Conservation (phyloP, 768 basidiomycete species). For the Candolleomyces eurysporus region DNA sequence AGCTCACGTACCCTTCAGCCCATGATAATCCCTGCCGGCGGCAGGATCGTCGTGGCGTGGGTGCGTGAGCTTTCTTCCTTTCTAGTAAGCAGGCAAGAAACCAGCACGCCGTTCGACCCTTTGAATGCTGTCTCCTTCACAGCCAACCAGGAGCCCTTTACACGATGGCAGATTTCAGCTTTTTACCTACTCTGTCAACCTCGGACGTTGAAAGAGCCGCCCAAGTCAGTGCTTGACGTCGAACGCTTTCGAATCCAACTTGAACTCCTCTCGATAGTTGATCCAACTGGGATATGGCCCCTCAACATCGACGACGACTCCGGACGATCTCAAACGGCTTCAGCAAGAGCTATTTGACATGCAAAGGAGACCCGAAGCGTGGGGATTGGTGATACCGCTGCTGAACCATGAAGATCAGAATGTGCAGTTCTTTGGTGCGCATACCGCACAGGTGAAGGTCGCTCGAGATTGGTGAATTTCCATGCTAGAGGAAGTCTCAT, state of each 20-base stretch:
- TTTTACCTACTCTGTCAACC: constrained; percentile 14
- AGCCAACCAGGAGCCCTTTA: not conserved
- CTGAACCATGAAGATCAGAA: constrained; percentile 70
- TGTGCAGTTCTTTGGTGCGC: constrained; percentile 94
- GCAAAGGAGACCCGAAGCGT: constrained; percentile 74
- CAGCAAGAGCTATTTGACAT: constrained; percentile 77
- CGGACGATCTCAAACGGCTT: constrained; percentile 59
- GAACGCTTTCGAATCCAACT: not conserved
- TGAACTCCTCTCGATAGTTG: constrained; percentile 39
- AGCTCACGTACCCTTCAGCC: too few species aligned
- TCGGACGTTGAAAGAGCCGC: constrained; percentile 14
- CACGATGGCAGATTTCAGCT: constrained; percentile 10
- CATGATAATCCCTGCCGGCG: too few species aligned
- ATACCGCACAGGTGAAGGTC: constrained; percentile 92
- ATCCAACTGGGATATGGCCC: constrained; percentile 69
- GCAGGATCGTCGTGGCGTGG: too few species aligned
- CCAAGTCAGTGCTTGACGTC: constrained; percentile 11
- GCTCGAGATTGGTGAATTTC: constrained; percentile 79
- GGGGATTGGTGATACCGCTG: constrained; percentile 81
- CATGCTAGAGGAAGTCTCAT: not conserved
- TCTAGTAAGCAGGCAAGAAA: too few species aligned
- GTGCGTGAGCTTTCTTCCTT: too few species aligned
- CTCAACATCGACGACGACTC: constrained; percentile 40
- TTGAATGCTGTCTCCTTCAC: too few species aligned
- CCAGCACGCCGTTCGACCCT: too few species aligned